phyloP scores from a whole-genome alignment of 2,329 filamentous ascomycete genomes.

The Aspergillus sp. region DNA sequence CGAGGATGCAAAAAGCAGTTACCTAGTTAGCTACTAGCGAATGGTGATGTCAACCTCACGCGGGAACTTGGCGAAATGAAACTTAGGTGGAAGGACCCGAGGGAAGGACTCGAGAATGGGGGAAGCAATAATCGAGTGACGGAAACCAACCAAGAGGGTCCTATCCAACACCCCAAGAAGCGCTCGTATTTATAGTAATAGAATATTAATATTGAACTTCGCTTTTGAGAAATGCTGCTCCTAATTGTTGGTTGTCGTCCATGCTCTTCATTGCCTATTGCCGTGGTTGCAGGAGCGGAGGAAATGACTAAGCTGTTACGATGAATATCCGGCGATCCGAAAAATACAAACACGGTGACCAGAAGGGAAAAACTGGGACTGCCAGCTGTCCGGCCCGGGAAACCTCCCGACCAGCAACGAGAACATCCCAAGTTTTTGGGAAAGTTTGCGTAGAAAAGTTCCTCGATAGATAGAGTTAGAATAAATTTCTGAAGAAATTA shows the following conservation, averaged over 20 bases:
- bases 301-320: slow-evolving; percentile 33
- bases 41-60: slow-evolving; percentile 1
- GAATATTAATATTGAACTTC: background rate
- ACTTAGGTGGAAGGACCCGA: background rate
- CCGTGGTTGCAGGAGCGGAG: slow-evolving; percentile 33
- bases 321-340: slow-evolving; percentile 39
- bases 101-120: background rate
- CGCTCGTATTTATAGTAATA: background rate
- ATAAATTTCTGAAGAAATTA: background rate
- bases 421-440: background rate
- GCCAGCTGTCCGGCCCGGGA: slow-evolving; percentile 25
- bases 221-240: too few species aligned
- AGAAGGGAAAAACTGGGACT: slow-evolving; percentile 19
- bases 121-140: background rate
- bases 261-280: background rate
- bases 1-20: background rate
- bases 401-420: slow-evolving; percentile 10
- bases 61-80: background rate
- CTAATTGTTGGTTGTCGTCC: too few species aligned
- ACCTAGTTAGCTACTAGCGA: slow-evolving; percentile 15
- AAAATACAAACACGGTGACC: slow-evolving; percentile 21
- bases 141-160: background rate
- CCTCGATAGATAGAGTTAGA: background rate
- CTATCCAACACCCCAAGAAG: background rate
- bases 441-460: background rate